These are phyloP conservation scores for Venustampulla echinocandica DNA, from an alignment of 495 filamentous ascomycete genomes.

Conservation along the genomic window DNA sequence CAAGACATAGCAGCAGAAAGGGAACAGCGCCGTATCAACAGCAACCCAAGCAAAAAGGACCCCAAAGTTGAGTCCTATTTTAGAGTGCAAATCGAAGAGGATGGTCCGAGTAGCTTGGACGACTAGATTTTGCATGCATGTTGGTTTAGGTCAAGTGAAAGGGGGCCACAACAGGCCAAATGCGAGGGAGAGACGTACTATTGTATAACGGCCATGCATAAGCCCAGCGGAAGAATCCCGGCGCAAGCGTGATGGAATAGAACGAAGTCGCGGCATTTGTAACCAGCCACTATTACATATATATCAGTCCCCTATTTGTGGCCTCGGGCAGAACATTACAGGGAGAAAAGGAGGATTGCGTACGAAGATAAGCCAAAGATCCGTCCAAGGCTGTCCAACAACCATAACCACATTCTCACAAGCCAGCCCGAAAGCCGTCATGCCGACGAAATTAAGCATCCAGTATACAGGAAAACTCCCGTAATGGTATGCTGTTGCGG, in stretches of 20 bases:
- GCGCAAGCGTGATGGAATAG: slow-evolving; percentile 51
- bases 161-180: no score
- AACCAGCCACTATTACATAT: slow-evolving; percentile 48
- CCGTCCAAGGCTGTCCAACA: slow-evolving; percentile 56
- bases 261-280: slow-evolving; percentile 60
- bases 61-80: slow-evolving; percentile 57
- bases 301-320: neutral
- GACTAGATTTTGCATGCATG: slow-evolving; percentile 25
- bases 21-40: slow-evolving; percentile 49
- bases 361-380: slow-evolving; percentile 61
- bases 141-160: no score
- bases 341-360: neutral
- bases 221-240: slow-evolving; percentile 56
- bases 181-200: slow-evolving; percentile 14
- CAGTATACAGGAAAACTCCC: slow-evolving; percentile 62
- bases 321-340: neutral
- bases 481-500: slow-evolving; percentile 49
- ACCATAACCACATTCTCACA: slow-evolving; percentile 70
- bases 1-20: slow-evolving; percentile 45
- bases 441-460: slow-evolving; percentile 68
- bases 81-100: slow-evolving; percentile 53
- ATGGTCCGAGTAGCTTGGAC: slow-evolving; percentile 56
- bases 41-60: slow-evolving; percentile 54
- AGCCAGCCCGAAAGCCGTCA: slow-evolving; percentile 58
- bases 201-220: slow-evolving; percentile 66